Evolutionary conservation across 1,284 basidiomycete species (phyloP).

Genomic region (Butyriboletus appendiculatus): DNA sequence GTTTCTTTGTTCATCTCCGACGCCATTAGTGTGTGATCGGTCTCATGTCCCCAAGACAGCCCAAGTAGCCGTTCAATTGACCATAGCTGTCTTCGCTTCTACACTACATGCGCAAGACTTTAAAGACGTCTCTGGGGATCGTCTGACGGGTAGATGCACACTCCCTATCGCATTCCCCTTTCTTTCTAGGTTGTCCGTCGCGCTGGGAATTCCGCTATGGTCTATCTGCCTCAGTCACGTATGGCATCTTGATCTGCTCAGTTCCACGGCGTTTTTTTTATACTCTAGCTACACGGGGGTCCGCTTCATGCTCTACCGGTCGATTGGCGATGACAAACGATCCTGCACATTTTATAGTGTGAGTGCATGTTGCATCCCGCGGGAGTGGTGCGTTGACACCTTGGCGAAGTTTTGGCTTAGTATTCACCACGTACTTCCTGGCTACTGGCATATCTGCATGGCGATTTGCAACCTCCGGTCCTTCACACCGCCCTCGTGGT

Average conservation of each 20-base stretch:
- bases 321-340: constrained; percentile 21
- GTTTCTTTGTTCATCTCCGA: neutral
- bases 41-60: constrained; percentile 22
- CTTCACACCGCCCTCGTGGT: neutral
- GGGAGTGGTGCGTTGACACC: neutral
- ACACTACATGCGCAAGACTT: constrained; percentile 42
- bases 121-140: constrained; percentile 36
- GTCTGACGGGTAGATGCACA: constrained; percentile 29
- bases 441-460: constrained; percentile 16
- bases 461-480: neutral
- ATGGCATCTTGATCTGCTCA: constrained; percentile 21
- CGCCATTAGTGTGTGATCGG: constrained; percentile 27
- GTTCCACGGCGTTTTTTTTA: constrained; percentile 12
- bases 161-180: constrained; percentile 31
- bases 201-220: constrained; percentile 26
- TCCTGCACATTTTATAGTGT: constrained; percentile 34
- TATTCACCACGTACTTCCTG: constrained; percentile 26
- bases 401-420: constrained; percentile 25
- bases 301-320: constrained; percentile 22
- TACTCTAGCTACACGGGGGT: constrained; percentile 22
- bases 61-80: constrained; percentile 23
- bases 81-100: constrained; percentile 20
- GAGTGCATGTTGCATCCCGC: constrained; percentile 2
- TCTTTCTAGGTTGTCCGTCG: constrained; percentile 20
- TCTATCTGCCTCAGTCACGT: constrained; percentile 22